Percentiles rank a stretch among this genome's conserved stretches.
phyloP scores from a whole-genome alignment of 2,329 filamentous ascomycete genomes.

The Sporothrix luriei region DNA sequence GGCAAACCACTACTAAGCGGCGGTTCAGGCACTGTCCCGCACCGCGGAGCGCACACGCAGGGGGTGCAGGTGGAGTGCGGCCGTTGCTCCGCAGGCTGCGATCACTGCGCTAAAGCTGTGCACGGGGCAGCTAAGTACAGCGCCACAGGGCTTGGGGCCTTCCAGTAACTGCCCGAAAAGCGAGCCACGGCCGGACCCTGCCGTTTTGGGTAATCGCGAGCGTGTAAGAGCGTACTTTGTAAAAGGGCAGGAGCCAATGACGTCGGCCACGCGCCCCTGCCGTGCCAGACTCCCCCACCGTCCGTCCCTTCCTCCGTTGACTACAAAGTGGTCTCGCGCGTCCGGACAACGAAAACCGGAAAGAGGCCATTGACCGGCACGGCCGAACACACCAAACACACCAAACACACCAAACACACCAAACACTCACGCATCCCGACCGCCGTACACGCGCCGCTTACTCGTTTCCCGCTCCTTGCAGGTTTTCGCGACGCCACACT shows the following conservation, averaged over 20 bases:
- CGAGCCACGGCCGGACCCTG: slow-evolving; percentile 5
- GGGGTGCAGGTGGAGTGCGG: slow-evolving; percentile 23
- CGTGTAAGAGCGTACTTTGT: slow-evolving; percentile 32
- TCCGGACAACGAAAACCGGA: slow-evolving; percentile 8
- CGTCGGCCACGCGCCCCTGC: not conserved
- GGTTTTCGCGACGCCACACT: not conserved
- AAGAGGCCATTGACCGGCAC: not conserved
- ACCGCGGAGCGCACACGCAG: slow-evolving; percentile 25
- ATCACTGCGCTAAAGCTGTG: not conserved
- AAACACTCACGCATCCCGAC: too few relatives aligned
- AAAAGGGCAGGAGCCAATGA: slow-evolving; percentile 17
- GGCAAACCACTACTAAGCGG: not conserved
- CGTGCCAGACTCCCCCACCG: not conserved
- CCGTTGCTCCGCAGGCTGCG: not conserved
- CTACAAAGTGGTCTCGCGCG: slow-evolving; percentile 33
- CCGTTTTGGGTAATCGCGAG: slow-evolving; percentile 23
- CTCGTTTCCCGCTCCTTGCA: too few relatives aligned
- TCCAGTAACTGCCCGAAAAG: not conserved
- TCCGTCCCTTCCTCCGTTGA: too few relatives aligned
- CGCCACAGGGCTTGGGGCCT: not conserved
- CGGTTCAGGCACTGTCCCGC: slow-evolving; percentile 1
- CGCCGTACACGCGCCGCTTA: not conserved
- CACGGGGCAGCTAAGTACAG: not conserved
- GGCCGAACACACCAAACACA: not conserved
- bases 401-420: not conserved